Evolutionary conservation across 2,329 filamentous ascomycete species (phyloP).

Genomic region (Penicillium sp.): DNA sequence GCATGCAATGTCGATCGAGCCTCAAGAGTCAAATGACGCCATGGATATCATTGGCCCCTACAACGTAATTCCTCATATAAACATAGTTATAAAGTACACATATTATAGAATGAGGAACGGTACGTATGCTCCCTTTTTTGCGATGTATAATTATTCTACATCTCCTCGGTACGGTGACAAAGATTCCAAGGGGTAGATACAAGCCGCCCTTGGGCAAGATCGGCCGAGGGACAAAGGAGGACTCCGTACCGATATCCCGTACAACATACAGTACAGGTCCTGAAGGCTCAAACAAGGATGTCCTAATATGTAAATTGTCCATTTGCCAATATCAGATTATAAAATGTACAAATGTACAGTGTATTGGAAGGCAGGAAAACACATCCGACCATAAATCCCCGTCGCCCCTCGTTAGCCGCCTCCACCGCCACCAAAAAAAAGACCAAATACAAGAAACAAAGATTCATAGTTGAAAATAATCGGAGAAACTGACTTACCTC

Average conservation of each 20-base stretch:
- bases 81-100: neutral
- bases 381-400: neutral
- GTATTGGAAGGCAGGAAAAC: neutral
- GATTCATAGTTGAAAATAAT: neutral
- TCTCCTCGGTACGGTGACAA: neutral
- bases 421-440: slow-evolving; percentile 5
- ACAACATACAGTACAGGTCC: neutral
- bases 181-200: neutral
- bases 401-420: slow-evolving; percentile 5
- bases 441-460: neutral
- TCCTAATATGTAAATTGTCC: too few species aligned
- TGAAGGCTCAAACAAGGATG: neutral
- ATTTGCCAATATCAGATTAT: neutral
- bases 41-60: slow-evolving; percentile 14
- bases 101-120: neutral
- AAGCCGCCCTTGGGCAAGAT: slow-evolving; percentile 3
- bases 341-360: too few species aligned
- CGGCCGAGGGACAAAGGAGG: neutral
- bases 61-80: neutral
- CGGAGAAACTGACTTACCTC: neutral
- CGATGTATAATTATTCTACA: neutral
- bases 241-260: neutral
- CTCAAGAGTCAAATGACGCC: slow-evolving; percentile 25
- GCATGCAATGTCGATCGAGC: slow-evolving; percentile 37
- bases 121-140: neutral